phyloP scores from a whole-genome alignment of 768 basidiomycete genomes.

The Russula vinacea region DNA sequence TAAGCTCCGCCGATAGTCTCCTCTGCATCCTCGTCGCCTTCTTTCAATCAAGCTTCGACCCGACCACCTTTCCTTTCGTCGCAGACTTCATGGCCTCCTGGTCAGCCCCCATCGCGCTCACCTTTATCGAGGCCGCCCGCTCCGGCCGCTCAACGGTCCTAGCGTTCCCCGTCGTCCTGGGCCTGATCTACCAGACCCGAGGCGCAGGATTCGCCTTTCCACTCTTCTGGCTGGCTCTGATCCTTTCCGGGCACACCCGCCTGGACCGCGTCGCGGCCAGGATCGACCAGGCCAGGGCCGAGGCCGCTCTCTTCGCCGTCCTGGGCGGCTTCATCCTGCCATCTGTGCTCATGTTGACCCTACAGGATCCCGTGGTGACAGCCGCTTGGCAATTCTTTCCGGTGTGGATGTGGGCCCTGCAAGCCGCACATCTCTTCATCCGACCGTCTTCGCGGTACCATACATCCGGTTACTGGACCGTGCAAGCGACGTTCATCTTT shows the following conservation, averaged over 20 bases:
- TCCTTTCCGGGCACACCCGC: conserved; percentile 24
- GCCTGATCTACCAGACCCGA: conserved; percentile 20
- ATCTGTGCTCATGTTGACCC: conserved; percentile 13
- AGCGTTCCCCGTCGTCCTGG: conserved; percentile 13
- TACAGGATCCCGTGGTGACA: conserved; percentile 27
- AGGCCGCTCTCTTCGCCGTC: conserved; percentile 26
- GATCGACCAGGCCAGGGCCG: conserved; percentile 28
- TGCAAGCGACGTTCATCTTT: conserved; percentile 24
- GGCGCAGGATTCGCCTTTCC: conserved; percentile 23
- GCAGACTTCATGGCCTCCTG: conserved; percentile 18
- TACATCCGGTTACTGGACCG: conserved; percentile 26
- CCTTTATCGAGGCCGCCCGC: conserved; percentile 28
- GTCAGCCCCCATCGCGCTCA: conserved; percentile 17
- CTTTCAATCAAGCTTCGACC: conserved; percentile 18
- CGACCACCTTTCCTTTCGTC: conserved; percentile 12
- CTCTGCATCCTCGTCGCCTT: conserved; percentile 28
- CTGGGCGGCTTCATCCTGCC: conserved; percentile 20
- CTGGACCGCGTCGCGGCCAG: conserved; percentile 2
- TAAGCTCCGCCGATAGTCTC: conserved; percentile 1
- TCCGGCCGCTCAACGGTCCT: conserved; percentile 14
- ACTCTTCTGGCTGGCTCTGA: conserved; percentile 23
- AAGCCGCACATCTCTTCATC: conserved; percentile 23
- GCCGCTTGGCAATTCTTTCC: conserved; percentile 28
- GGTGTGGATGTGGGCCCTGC: conserved; percentile 17
- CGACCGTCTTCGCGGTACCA: conserved; percentile 20